Percentiles rank a stretch among this genome's conserved stretches.
Evolutionary conservation across 1,284 basidiomycete species (phyloP).

Genomic region (Polyporus tsugae): DNA sequence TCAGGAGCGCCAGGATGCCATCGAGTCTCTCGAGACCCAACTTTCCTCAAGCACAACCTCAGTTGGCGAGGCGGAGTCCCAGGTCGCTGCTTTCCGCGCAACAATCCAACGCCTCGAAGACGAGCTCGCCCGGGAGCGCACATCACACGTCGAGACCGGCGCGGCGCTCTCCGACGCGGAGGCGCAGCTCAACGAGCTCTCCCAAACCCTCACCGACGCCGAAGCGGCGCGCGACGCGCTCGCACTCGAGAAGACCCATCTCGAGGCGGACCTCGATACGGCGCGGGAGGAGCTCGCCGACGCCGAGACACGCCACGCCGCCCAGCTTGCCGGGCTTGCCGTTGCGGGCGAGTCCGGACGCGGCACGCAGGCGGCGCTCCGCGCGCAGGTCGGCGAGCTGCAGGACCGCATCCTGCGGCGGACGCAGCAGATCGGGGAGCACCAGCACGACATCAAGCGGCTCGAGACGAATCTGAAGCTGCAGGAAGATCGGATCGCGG

Average conservation of each 20-base stretch:
- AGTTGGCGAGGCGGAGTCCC: slow-evolving; percentile 39
- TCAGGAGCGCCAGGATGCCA: slow-evolving; percentile 18
- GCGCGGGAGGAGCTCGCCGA: slow-evolving; percentile 61
- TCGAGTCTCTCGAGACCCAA: slow-evolving; percentile 19
- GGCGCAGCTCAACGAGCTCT: slow-evolving; percentile 48
- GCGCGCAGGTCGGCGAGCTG: slow-evolving; percentile 69
- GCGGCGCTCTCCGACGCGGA: slow-evolving; percentile 50
- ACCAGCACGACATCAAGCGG: slow-evolving; percentile 77
- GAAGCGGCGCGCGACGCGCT: slow-evolving; percentile 73
- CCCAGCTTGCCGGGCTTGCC: slow-evolving; percentile 67
- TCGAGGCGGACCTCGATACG: slow-evolving; percentile 61
- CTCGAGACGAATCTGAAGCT: slow-evolving; percentile 75
- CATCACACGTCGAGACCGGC: slow-evolving; percentile 47
- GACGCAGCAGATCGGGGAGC: slow-evolving; percentile 75
- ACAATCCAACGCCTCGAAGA: slow-evolving; percentile 47
- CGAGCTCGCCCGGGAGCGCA: slow-evolving; percentile 40
- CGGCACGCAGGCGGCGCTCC: slow-evolving; percentile 53
- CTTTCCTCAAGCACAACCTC: slow-evolving; percentile 32
- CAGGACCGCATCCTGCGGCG: slow-evolving; percentile 66
- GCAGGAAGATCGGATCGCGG: slow-evolving; percentile 74
- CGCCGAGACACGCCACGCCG: slow-evolving; percentile 63
- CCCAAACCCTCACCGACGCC: slow-evolving; percentile 51
- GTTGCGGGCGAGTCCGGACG: slow-evolving; percentile 50
- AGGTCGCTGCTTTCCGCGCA: slow-evolving; percentile 35
- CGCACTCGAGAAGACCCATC: slow-evolving; percentile 64